A percentile compares a stretch with the other conserved stretches of the same genome.
These are phyloP conservation scores for Stagonosporopsis rhizophila DNA, from an alignment of 2,329 filamentous ascomycete species.

Conservation along the genomic window DNA sequence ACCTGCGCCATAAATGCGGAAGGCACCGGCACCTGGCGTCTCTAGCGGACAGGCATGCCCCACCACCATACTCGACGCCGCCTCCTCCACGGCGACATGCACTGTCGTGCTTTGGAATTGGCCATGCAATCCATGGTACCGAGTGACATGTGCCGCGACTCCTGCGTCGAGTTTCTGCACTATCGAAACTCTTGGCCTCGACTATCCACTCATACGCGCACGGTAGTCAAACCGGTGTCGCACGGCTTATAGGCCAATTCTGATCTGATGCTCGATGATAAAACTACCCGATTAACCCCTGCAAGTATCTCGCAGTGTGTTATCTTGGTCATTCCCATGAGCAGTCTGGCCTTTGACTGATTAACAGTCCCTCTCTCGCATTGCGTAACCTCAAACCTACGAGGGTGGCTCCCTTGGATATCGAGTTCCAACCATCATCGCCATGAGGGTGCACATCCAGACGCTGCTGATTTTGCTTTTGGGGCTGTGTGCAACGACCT, in stretches of 20 bases:
- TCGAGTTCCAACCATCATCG: not conserved
- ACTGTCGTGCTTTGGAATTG: not conserved
- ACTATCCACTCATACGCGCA: slow-evolving; percentile 5
- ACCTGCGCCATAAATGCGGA: slow-evolving; percentile 4
- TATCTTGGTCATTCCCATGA: slow-evolving; percentile 8
- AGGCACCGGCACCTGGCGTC: slow-evolving; percentile 12
- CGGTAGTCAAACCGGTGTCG: slow-evolving; percentile 9
- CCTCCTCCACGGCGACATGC: slow-evolving; percentile 1
- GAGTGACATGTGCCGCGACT: slow-evolving; percentile 9
- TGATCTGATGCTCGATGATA: slow-evolving; percentile 10
- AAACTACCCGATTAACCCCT: slow-evolving; percentile 12
- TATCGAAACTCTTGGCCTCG: slow-evolving; percentile 19
- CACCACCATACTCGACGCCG: slow-evolving; percentile 1
- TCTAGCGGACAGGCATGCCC: slow-evolving; percentile 12
- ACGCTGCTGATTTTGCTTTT: slow-evolving; percentile 7
- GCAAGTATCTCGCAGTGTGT: slow-evolving; percentile 7
- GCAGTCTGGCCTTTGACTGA: slow-evolving; percentile 11
- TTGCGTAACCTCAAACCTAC: slow-evolving; percentile 2
- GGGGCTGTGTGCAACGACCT: slow-evolving; percentile 12
- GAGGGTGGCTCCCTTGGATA: not conserved
- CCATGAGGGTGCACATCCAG: slow-evolving; percentile 11
- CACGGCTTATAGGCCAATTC: slow-evolving; percentile 12
- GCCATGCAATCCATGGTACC: slow-evolving; percentile 3
- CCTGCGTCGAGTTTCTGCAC: slow-evolving; percentile 2
- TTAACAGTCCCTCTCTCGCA: slow-evolving; percentile 4